Conservation (phyloP, 305 asterid species). For the Fraxinus ornus region DNA sequence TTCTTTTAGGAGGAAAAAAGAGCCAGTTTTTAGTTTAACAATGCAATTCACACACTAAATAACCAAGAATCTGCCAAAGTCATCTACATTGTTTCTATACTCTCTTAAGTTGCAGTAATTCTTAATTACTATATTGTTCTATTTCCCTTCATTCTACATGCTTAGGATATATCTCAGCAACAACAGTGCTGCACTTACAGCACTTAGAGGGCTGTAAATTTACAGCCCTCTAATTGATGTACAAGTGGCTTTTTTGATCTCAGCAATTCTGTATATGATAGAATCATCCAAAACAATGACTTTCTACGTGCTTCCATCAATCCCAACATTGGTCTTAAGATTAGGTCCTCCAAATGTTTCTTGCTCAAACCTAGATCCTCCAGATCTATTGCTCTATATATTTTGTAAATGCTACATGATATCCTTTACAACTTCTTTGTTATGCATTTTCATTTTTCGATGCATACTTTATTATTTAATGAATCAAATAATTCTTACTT, state of each 20-base stretch:
- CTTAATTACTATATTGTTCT: neutral
- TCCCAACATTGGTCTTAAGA: neutral
- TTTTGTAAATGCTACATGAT: too few species aligned
- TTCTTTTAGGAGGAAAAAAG: neutral
- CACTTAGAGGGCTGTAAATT: too few species aligned
- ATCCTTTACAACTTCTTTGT: too few species aligned
- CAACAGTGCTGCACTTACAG: too few species aligned
- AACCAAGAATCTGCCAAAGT: neutral
- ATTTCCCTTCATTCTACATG: neutral
- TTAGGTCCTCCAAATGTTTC: neutral
- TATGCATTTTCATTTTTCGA: too few species aligned
- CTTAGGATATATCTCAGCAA: neutral
- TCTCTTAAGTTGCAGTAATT: neutral
- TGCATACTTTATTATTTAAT: too few species aligned
- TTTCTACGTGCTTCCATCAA: neutral
- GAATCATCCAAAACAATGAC: conserved; percentile 15
- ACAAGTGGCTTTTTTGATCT: neutral
- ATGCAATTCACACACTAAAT: neutral
- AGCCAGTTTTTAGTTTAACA: neutral
- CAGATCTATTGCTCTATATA: too few species aligned
- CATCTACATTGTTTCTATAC: neutral
- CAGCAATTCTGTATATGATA: neutral
- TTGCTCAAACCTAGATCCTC: too few species aligned
- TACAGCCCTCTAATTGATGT: too few species aligned
- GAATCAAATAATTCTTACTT: too few species aligned